These are phyloP conservation scores for Dichotomocladium elegans DNA, from an alignment of 371 early-diverging fungal species.

Conservation along the genomic window DNA sequence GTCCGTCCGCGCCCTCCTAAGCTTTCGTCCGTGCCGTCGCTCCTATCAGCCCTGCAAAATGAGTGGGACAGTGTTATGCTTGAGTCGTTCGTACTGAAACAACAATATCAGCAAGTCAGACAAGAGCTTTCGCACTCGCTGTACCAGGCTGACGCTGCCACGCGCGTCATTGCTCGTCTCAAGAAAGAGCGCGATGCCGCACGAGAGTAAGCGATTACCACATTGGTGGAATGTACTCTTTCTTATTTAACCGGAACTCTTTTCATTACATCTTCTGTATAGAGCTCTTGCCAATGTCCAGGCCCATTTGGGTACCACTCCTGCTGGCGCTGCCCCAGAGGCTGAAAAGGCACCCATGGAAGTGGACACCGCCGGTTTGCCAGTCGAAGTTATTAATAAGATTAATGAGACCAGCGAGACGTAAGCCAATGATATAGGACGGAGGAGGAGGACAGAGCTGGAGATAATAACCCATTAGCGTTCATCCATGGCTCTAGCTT, in stretches of 20 bases:
- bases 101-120: slow-evolving; percentile 86
- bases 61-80: slow-evolving; percentile 95
- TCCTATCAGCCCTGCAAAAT: slow-evolving; percentile 86
- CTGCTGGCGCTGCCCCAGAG: slow-evolving; percentile 32
- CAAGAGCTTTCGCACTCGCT: slow-evolving; percentile 90
- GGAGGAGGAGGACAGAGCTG: not conserved
- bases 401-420: slow-evolving; percentile 55
- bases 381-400: slow-evolving; percentile 53
- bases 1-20: slow-evolving; percentile 89
- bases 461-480: not conserved
- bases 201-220: slow-evolving; percentile 52
- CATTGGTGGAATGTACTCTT: not conserved
- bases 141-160: slow-evolving; percentile 94
- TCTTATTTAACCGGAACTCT: not conserved
- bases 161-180: slow-evolving; percentile 90
- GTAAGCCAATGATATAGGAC: slow-evolving; percentile 22
- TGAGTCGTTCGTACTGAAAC: slow-evolving; percentile 87
- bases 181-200: slow-evolving; percentile 90
- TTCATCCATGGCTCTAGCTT: slow-evolving; percentile 27
- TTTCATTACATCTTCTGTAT: not conserved
- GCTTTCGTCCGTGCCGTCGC: slow-evolving; percentile 86
- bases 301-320: slow-evolving; percentile 54
- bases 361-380: slow-evolving; percentile 47
- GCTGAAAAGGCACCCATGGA: slow-evolving; percentile 61
- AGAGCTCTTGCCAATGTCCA: slow-evolving; percentile 70